phyloP scores from a whole-genome alignment of 1,139 yeast species.

The Geotrichum restrictum region DNA sequence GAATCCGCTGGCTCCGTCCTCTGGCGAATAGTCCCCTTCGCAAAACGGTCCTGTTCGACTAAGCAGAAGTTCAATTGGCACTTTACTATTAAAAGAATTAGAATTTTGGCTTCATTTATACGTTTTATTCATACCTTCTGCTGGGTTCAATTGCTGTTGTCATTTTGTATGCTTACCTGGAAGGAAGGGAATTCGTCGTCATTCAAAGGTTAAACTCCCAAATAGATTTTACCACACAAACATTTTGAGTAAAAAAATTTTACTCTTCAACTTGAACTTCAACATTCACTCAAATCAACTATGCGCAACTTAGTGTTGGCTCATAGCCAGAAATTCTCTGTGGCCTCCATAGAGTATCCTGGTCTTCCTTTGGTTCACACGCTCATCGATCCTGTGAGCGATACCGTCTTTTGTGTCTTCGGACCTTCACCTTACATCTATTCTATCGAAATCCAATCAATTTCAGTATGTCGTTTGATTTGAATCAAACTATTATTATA shows the following conservation, averaged over 20 bases:
- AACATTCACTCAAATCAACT: neutral
- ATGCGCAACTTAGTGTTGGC: constrained; percentile 36
- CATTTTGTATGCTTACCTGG: neutral
- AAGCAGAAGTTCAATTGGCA: constrained; percentile 32
- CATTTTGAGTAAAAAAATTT: constrained; percentile 10
- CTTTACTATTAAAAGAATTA: constrained; percentile 7
- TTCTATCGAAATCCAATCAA: constrained; percentile 54
- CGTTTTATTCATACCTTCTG: constrained; percentile 1
- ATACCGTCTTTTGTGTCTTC: constrained; percentile 65
- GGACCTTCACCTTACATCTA: constrained; percentile 56
- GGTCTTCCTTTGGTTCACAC: constrained; percentile 58
- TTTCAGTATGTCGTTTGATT: constrained; percentile 22
- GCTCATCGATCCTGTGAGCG: constrained; percentile 71
- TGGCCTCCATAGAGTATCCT: constrained; percentile 42
- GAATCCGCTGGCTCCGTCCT: constrained; percentile 32
- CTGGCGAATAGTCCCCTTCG: constrained; percentile 40
- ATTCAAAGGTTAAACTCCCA: constrained; percentile 3
- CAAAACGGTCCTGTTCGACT: constrained; percentile 40
- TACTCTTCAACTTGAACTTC: neutral
- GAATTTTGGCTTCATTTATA: neutral
- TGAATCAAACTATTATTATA: constrained; percentile 6
- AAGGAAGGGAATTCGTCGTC: neutral
- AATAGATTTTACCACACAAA: neutral
- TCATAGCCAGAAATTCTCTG: constrained; percentile 30
- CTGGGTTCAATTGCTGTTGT: neutral